Conservation (phyloP, 2,329 filamentous ascomycete species). For the Fusarium sacchari region DNA sequence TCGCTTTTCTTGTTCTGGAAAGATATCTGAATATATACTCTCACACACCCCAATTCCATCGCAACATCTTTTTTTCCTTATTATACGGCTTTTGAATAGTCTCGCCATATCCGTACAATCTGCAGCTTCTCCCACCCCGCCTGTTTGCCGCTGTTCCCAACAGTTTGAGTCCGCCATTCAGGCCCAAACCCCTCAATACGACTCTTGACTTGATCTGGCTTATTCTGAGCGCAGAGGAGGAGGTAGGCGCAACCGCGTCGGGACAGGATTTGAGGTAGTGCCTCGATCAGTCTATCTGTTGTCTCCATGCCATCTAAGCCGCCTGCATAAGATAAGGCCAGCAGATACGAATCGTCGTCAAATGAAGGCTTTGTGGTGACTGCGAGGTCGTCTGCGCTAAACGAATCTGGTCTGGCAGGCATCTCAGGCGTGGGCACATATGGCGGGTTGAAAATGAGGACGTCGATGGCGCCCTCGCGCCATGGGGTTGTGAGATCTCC, state of each 20-base stretch:
- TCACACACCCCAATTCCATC: constrained; percentile 34
- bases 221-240: constrained; percentile 90
- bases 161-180: constrained; percentile 79
- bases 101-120: constrained; percentile 85
- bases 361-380: constrained; percentile 60
- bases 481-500: constrained; percentile 76
- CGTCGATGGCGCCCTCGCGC: constrained; percentile 70
- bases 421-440: constrained; percentile 89
- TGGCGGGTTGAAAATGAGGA: constrained; percentile 95
- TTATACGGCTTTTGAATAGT: constrained; percentile 31
- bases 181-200: constrained; percentile 63
- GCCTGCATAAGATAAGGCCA: constrained; percentile 89
- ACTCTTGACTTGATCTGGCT: constrained; percentile 77
- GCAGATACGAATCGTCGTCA: constrained; percentile 83
- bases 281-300: constrained; percentile 79
- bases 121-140: constrained; percentile 96
- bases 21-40: constrained; percentile 47
- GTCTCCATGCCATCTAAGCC: constrained; percentile 93
- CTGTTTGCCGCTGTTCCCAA: constrained; percentile 84
- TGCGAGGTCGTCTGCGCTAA: constrained; percentile 38
- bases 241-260: constrained; percentile 84
- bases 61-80: not conserved
- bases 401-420: constrained; percentile 61
- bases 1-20: constrained; percentile 44
- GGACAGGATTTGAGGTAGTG: constrained; percentile 72